Evolutionary conservation across 768 basidiomycete genomes (phyloP).

Genomic region (Tulasnella sp.): DNA sequence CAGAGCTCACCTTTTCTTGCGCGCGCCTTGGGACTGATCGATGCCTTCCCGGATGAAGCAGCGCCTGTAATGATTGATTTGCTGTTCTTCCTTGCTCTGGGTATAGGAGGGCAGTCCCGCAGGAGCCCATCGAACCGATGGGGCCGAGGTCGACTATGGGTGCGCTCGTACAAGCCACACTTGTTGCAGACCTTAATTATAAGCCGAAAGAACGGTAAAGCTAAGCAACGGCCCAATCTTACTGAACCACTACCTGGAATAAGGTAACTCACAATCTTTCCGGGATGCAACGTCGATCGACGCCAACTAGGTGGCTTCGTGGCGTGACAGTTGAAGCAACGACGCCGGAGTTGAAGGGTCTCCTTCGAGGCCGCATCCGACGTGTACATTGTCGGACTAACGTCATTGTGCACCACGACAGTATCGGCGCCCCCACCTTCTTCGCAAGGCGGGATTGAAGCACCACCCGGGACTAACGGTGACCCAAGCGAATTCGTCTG

Average conservation of each 20-base stretch:
- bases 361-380: slow-evolving; percentile 87
- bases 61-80: neutral
- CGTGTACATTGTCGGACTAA: slow-evolving; percentile 75
- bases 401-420: slow-evolving; percentile 34
- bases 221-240: too few relatives aligned
- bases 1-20: too few relatives aligned
- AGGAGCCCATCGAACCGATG: slow-evolving; percentile 73
- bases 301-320: slow-evolving; percentile 87
- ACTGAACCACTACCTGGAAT: neutral
- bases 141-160: slow-evolving; percentile 71
- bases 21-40: too few relatives aligned
- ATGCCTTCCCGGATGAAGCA: neutral
- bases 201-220: neutral
- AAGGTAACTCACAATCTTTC: slow-evolving; percentile 51
- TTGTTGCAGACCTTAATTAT: slow-evolving; percentile 63
- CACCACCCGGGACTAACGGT: too few relatives aligned
- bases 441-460: too few relatives aligned
- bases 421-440: slow-evolving; percentile 1
- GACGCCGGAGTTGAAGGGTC: slow-evolving; percentile 77
- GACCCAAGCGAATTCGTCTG: too few relatives aligned
- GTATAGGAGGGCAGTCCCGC: slow-evolving; percentile 50
- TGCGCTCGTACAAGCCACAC: slow-evolving; percentile 84
- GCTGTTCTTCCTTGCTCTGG: slow-evolving; percentile 55
- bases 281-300: slow-evolving; percentile 75
- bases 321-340: slow-evolving; percentile 87